Percentiles rank a stretch among this genome's conserved stretches.
Evolutionary conservation across 352 stramenopile genomes (phyloP).

Genomic region (Globisporangium yorkense): DNA sequence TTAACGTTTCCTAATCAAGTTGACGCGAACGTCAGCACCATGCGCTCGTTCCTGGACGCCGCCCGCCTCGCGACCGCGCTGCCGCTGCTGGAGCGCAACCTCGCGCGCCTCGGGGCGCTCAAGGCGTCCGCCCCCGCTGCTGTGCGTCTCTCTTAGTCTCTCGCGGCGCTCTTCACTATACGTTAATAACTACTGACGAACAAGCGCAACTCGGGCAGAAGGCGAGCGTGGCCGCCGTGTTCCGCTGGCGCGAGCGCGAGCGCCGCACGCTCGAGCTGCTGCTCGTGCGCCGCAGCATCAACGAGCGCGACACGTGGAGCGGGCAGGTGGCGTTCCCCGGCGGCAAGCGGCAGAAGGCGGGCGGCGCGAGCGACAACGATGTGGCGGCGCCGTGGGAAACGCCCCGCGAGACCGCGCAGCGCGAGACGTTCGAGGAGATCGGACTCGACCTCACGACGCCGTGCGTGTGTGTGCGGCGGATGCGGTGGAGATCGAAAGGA

Average conservation of each 20-base stretch:
- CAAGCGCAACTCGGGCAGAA: slow-evolving; percentile 18
- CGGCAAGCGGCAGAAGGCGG: slow-evolving; percentile 50
- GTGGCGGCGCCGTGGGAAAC: slow-evolving; percentile 60
- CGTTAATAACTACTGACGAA: neutral
- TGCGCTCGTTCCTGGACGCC: slow-evolving; percentile 26
- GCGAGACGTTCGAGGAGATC: slow-evolving; percentile 81
- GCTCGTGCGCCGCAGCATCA: slow-evolving; percentile 69
- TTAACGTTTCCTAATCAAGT: too few species aligned
- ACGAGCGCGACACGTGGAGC: slow-evolving; percentile 75
- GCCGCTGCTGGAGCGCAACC: slow-evolving; percentile 49
- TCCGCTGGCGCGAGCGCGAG: slow-evolving; percentile 71
- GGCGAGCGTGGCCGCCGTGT: slow-evolving; percentile 73
- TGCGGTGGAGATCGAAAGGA: too few species aligned
- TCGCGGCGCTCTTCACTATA: neutral
- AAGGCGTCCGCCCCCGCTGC: slow-evolving; percentile 24
- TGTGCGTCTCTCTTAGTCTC: slow-evolving; percentile 16
- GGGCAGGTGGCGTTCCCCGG: slow-evolving; percentile 79
- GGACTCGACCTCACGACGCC: slow-evolving; percentile 55
- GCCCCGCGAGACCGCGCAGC: slow-evolving; percentile 56
- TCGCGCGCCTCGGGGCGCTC: slow-evolving; percentile 28
- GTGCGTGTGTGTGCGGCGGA: slow-evolving; percentile 19
- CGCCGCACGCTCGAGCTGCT: slow-evolving; percentile 62
- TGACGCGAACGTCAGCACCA: neutral
- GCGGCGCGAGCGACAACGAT: slow-evolving; percentile 12
- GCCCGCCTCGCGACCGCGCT: slow-evolving; percentile 38